phyloP scores from a whole-genome alignment of 306 rosid genomes.

The Luffa aegyptiaca region DNA sequence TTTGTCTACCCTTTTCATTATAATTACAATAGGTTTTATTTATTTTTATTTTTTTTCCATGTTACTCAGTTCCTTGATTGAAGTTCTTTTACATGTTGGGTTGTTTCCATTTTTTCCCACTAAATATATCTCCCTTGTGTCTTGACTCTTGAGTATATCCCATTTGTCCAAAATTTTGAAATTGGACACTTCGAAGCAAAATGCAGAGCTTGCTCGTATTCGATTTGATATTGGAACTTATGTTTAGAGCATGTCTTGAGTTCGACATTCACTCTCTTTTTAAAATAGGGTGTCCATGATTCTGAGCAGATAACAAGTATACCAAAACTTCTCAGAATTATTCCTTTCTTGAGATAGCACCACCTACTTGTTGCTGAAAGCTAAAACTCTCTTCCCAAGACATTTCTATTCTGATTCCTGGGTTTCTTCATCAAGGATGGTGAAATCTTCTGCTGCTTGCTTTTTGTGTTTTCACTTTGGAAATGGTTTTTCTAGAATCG shows the following conservation, averaged over 20 bases:
- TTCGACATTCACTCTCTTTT: not conserved
- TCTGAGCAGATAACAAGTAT: not conserved
- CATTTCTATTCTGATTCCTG: not conserved
- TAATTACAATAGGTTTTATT: not conserved
- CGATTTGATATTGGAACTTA: not conserved
- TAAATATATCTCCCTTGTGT: not conserved
- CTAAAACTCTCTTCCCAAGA: not conserved
- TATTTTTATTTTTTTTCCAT: not conserved
- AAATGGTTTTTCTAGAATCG: not conserved
- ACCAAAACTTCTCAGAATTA: not conserved
- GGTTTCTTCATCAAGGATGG: not conserved
- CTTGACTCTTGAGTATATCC: not conserved
- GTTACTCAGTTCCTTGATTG: not conserved
- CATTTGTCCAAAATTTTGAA: not conserved
- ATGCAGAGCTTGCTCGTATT: not conserved
- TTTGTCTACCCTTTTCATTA: not conserved
- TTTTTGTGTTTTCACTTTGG: not conserved
- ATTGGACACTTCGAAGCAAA: not conserved
- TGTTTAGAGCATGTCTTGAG: not conserved
- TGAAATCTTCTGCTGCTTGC: constrained; percentile 4
- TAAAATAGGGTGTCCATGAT: not conserved
- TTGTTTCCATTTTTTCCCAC: not conserved
- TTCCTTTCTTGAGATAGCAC: not conserved
- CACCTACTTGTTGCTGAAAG: not conserved
- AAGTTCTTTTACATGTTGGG: not conserved